A percentile compares a stretch with the other conserved stretches of the same genome.
Evolutionary conservation across 108 stramenopile species (phyloP).

Genomic region (Conticribra weissflogii): DNA sequence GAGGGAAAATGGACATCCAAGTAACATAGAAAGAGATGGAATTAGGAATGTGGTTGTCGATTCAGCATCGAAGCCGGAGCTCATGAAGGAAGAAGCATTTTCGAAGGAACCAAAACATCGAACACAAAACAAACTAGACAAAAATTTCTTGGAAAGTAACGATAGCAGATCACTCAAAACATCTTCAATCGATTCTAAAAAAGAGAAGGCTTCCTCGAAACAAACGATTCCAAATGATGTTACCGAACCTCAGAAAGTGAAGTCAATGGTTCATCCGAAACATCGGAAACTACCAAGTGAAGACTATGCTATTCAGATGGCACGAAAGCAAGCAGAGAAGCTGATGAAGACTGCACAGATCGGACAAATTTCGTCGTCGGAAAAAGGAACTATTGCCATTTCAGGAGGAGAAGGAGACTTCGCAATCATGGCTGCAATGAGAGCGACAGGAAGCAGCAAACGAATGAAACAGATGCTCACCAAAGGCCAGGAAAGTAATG

Average conservation of each 20-base stretch:
- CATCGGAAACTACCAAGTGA: constrained; percentile 33
- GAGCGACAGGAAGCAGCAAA: constrained; percentile 29
- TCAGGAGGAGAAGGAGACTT: constrained; percentile 53
- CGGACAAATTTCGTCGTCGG: constrained; percentile 24
- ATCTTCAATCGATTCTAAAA: background rate
- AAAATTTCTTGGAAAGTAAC: too few relatives aligned
- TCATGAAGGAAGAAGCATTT: constrained; percentile 2
- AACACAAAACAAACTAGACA: background rate
- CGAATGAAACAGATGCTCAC: constrained; percentile 31
- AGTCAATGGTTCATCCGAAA: too few relatives aligned
- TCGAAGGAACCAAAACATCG: constrained; percentile 2
- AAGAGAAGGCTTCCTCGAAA: background rate
- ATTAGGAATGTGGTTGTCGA: constrained; percentile 57
- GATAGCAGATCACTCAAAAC: background rate
- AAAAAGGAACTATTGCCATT: constrained; percentile 26
- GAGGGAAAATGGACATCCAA: constrained; percentile 3
- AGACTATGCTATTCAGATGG: constrained; percentile 50
- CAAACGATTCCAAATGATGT: background rate
- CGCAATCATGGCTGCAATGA: constrained; percentile 72
- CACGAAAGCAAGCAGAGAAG: constrained; percentile 36
- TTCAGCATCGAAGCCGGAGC: constrained; percentile 20
- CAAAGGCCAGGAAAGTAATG: constrained; percentile 22
- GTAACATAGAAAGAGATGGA: constrained; percentile 28
- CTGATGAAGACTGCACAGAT: constrained; percentile 38
- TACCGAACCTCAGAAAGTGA: background rate